Evolutionary conservation across 371 early-diverging fungal species (phyloP).

Genomic region (Rhizomucor pusillus): DNA sequence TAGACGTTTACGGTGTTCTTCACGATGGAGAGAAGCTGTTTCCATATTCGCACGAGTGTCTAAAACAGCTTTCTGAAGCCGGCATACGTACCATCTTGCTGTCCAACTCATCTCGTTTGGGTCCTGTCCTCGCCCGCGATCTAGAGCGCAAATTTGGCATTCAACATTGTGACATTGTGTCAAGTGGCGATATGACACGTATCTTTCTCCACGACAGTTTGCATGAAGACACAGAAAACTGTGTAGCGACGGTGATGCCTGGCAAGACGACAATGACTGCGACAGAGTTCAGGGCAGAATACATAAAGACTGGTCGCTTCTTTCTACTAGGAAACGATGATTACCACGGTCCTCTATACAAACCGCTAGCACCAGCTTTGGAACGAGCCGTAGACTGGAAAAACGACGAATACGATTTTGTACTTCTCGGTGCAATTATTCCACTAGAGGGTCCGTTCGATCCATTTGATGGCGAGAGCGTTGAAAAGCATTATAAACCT

Average conservation of each 20-base stretch:
- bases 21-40: slow-evolving; percentile 38
- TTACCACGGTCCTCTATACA: slow-evolving; percentile 38
- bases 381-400: slow-evolving; percentile 16
- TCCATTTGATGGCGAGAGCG: slow-evolving; percentile 19
- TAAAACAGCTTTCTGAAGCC: slow-evolving; percentile 13
- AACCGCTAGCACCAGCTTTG: slow-evolving; percentile 19
- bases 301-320: slow-evolving; percentile 33
- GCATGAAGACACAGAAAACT: background rate
- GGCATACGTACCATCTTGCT: slow-evolving; percentile 27
- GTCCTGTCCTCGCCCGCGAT: slow-evolving; percentile 23
- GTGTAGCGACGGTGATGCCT: slow-evolving; percentile 2
- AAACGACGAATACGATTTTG: slow-evolving; percentile 32
- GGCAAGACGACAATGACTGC: slow-evolving; percentile 15
- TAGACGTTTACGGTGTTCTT: slow-evolving; percentile 47
- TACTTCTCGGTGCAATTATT: slow-evolving; percentile 26
- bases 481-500: slow-evolving; percentile 27
- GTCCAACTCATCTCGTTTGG: slow-evolving; percentile 42
- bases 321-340: slow-evolving; percentile 31
- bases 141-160: slow-evolving; percentile 31
- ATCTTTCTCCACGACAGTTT: slow-evolving; percentile 23
- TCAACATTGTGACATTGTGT: slow-evolving; percentile 29
- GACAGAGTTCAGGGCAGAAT: slow-evolving; percentile 15
- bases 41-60: slow-evolving; percentile 25
- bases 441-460: slow-evolving; percentile 12
- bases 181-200: slow-evolving; percentile 39